phyloP scores from a whole-genome alignment of 306 rosid genomes.

The Fragaria vesca region DNA sequence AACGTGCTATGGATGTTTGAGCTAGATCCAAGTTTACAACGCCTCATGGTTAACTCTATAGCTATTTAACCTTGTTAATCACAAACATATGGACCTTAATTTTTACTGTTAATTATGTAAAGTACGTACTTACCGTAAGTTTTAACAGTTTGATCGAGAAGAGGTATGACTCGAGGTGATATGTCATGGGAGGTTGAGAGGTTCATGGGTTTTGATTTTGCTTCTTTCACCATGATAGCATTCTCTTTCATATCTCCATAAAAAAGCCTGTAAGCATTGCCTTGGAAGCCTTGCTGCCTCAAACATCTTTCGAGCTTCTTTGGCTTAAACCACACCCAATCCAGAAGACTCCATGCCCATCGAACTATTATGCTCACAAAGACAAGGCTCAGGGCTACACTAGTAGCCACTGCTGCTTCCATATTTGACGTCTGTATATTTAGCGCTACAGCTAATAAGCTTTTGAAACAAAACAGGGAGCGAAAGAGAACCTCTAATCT shows the following conservation, averaged over 20 bases:
- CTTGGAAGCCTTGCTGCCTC: conserved; percentile 45
- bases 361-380: background rate
- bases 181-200: conserved; percentile 34
- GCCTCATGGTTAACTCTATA: background rate
- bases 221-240: conserved; percentile 24
- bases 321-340: conserved; percentile 60
- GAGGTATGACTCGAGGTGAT: conserved; percentile 32
- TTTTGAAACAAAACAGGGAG: background rate
- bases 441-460: background rate
- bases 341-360: conserved; percentile 41
- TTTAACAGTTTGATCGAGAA: conserved; percentile 21
- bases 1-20: background rate
- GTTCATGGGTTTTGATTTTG: conserved; percentile 38
- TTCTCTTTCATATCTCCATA: conserved; percentile 35
- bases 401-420: background rate
- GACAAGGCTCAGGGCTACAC: background rate
- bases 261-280: conserved; percentile 40
- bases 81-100: background rate
- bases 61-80: background rate
- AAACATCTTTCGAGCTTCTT: conserved; percentile 44
- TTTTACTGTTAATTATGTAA: background rate
- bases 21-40: background rate
- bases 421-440: background rate
- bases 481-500: background rate
- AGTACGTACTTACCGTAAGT: conserved; percentile 32